phyloP scores from a whole-genome alignment of 75 land plant genomes.

The Selaginella moellendorffii region DNA sequence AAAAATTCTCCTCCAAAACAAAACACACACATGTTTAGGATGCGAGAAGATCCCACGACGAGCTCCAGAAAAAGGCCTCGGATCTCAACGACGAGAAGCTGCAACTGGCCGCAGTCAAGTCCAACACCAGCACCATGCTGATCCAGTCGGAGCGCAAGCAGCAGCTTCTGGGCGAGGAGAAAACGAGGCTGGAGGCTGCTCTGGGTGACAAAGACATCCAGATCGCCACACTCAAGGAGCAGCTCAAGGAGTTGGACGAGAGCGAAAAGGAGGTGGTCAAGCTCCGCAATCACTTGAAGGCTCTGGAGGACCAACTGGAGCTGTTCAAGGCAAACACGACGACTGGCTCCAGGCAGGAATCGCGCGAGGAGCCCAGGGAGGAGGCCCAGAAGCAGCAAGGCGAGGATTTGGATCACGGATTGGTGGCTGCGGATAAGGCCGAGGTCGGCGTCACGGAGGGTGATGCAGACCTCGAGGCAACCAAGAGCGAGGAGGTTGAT shows the following conservation, averaged over 20 bases:
- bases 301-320: not conserved
- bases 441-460: not conserved
- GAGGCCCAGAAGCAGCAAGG: not conserved
- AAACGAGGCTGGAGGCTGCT: not conserved
- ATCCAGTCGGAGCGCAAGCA: not conserved
- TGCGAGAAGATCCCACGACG: not conserved
- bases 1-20: not conserved
- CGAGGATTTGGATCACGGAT: not conserved
- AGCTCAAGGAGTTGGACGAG: not conserved
- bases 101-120: not conserved
- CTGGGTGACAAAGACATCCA: not conserved
- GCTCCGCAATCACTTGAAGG: not conserved
- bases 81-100: not conserved
- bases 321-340: not conserved
- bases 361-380: not conserved
- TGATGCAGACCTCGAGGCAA: not conserved
- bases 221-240: not conserved
- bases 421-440: not conserved
- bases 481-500: not conserved
- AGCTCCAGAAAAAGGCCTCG: not conserved
- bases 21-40: not conserved
- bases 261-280: too few relatives aligned
- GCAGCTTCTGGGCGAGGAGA: not conserved
- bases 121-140: not conserved
- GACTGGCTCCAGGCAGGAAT: not conserved